Evolutionary conservation across 1,139 yeast species (phyloP).

Genomic region (Yamadazyma blattariae): DNA sequence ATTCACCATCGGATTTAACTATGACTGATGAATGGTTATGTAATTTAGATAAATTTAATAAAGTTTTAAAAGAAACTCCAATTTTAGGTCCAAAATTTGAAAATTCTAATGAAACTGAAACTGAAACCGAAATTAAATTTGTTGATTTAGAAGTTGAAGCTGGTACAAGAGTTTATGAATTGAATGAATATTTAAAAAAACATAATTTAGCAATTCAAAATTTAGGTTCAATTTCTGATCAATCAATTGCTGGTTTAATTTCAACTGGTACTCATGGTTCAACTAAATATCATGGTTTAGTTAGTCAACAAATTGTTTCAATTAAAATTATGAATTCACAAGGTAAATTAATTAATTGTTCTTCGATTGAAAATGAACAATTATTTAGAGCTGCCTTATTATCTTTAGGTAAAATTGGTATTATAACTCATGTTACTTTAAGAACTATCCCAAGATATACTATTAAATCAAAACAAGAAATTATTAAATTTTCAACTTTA

Average conservation of each 20-base stretch:
- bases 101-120: slow-evolving; percentile 20
- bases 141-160: slow-evolving; percentile 94
- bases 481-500: slow-evolving; percentile 71
- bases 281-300: slow-evolving; percentile 86
- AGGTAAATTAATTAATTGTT: slow-evolving; percentile 71
- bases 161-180: slow-evolving; percentile 77
- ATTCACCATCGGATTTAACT: slow-evolving; percentile 89
- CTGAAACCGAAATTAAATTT: slow-evolving; percentile 48
- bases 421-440: slow-evolving; percentile 83
- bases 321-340: slow-evolving; percentile 67
- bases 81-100: slow-evolving; percentile 34
- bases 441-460: slow-evolving; percentile 84
- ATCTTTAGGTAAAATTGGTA: slow-evolving; percentile 88
- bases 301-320: slow-evolving; percentile 82
- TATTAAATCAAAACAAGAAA: slow-evolving; percentile 77
- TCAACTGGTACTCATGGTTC: slow-evolving; percentile 98
- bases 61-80: slow-evolving; percentile 44
- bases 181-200: slow-evolving; percentile 63
- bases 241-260: slow-evolving; percentile 89
- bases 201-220: slow-evolving; percentile 82
- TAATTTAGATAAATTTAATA: slow-evolving; percentile 73
- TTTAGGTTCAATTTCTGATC: slow-evolving; percentile 92
- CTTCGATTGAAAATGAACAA: slow-evolving; percentile 64
- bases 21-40: slow-evolving; percentile 89
- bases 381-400: slow-evolving; percentile 81